Evolutionary conservation across 2,329 filamentous ascomycete genomes (phyloP), one percentile per base, ranked within the genome.

Genomic region (Neofusicoccum umdonicola): DNA sequence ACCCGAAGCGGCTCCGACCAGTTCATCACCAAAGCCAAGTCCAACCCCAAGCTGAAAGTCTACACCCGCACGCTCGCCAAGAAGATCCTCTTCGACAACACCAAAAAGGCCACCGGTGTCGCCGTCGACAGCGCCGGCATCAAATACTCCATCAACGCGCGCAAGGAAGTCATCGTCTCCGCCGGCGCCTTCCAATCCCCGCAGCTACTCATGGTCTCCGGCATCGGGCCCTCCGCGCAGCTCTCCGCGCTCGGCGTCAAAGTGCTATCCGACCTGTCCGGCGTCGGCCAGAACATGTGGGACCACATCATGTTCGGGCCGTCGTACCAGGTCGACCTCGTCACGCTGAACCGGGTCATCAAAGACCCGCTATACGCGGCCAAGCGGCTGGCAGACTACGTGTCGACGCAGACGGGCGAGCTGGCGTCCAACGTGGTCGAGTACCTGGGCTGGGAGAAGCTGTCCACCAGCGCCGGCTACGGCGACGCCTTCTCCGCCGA

Each of bases 151-250:
- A 65, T 74, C 8, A 66, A 52, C 0, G 77, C 77, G 1, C 73
- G 69, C 12, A 77, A 78, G 45, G 80, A 82, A 67, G 77, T 82
- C 27, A 79, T 83, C 31, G 63, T 82, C 0, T 79, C 79, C 0
- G 79, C 78, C 0, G 80, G 80, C 19, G 72, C 74, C 1, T 80
- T 80, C 65, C 77, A 79, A 42, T 79, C 76, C 1, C 80, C 79
- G 0, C 79, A 81, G 61, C 69, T 75, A 0, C 71, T 72, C 68
- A 76, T 78, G 71, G 65, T 79, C 0, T 78, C 74, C 12, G 78
- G 77, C 6, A 69, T 79, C 22, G 77, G 78, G 4, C 71, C 71
- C 11, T 61, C 48, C 0, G 66, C 58, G 1, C 64, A 66, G 1
- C 68, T 76, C 0, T 8, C 67, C 4, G 47, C 67, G 13, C 63